Evolutionary conservation across 73 alveolate species (phyloP), one percentile per base, ranked within the genome.

Genomic region (Paraurostyla sp.): DNA sequence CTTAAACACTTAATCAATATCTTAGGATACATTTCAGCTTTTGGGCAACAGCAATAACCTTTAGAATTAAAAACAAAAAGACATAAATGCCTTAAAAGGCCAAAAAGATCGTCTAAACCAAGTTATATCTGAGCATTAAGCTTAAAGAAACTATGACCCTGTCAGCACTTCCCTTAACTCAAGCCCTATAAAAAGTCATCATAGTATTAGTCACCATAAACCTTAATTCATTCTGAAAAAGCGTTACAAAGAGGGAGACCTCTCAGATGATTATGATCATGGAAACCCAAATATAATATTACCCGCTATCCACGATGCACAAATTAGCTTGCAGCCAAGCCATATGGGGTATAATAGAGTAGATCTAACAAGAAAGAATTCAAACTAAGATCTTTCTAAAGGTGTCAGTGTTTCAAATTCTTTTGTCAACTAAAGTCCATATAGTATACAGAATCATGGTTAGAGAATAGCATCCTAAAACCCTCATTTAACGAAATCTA

Each of bases 211-310:
- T n/a, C n/a, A n/a, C n/a, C n/a, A n/a, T 22, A 65, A 65, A 22
- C 58, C 35, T 9, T 36, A 65, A 18, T 15, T 65, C 18, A 22
- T 30, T 1, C 3, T 65, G 3, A 32, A 30, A 38, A 65, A 65
- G 25, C 4, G 82, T 11, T 65, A 65, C 41, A 65, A 65, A 22
- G 82, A 65, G 25, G 82, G 46, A 18, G 82, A 65, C 25, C 58
- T 65, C 2, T 65, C 82, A 65, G 82, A 65, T 65, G 82, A 65
- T 15, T 56, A 58, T 1, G 42, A 40, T 32, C 36, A 65, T 38
- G 76, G 41, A 15, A 36, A 65, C 13, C 23, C 11, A 32, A 65
- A 65, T 65, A 11, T 65, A 11, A 65, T 58, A 3, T 40, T 65
- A 65, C 82, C 82, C 6, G 56, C 58, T 0, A 65, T 65, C 6